phyloP scores from a whole-genome alignment of 495 filamentous ascomycete species.

The Xylaria curta region DNA sequence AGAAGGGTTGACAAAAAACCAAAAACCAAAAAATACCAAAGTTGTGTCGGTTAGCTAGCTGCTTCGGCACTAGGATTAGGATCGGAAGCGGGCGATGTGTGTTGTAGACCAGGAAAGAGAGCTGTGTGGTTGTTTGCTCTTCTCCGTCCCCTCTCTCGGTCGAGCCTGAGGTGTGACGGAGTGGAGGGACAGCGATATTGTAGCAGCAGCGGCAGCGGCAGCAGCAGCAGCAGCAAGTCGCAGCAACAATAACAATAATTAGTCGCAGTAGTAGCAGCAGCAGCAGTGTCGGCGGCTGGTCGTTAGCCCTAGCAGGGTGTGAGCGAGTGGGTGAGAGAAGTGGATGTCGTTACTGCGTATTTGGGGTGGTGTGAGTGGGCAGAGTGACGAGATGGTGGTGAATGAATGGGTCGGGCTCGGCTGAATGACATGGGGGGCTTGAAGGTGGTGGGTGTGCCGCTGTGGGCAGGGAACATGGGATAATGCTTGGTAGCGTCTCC shows the following conservation, averaged over 20 bases:
- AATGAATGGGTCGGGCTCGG: slow-evolving; percentile 17
- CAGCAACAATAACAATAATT: not conserved
- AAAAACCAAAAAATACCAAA: not conserved
- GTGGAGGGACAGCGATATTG: slow-evolving; percentile 7
- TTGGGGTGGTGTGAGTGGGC: slow-evolving; percentile 28
- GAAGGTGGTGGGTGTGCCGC: slow-evolving; percentile 17
- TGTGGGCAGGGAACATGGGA: slow-evolving; percentile 18
- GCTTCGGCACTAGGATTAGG: not conserved
- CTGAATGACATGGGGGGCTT: slow-evolving; percentile 24
- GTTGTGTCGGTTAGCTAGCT: not conserved
- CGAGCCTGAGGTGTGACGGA: slow-evolving; percentile 30
- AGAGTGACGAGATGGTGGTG: slow-evolving; percentile 27
- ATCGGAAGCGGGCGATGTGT: slow-evolving; percentile 22
- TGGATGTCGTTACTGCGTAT: not conserved
- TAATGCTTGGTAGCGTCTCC: not conserved
- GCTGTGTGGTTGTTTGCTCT: slow-evolving; percentile 17
- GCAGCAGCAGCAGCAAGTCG: slow-evolving; percentile 2
- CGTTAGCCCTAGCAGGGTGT: slow-evolving; percentile 8
- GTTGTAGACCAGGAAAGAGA: not conserved
- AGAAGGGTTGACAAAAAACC: not conserved
- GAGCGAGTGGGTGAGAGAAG: not conserved
- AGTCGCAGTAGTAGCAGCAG: not conserved
- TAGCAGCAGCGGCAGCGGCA: not conserved
- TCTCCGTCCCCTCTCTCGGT: slow-evolving; percentile 28
- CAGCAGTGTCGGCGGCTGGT: slow-evolving; percentile 23